These are phyloP conservation scores for Sphenostylis stenocarpa DNA, from an alignment of 306 rosid species.

Conservation along the genomic window DNA sequence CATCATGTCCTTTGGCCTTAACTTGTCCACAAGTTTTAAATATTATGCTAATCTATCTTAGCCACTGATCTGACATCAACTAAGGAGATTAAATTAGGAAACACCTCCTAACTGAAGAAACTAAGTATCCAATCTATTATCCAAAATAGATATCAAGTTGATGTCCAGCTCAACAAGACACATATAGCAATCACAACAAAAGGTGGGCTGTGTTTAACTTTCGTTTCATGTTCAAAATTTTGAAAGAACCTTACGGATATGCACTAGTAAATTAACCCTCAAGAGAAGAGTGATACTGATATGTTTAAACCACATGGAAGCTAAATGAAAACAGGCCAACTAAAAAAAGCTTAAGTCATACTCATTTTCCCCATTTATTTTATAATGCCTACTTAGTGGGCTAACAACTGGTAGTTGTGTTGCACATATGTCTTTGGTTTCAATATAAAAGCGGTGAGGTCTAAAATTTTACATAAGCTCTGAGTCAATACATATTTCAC, in stretches of 20 bases:
- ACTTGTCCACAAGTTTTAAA: not conserved
- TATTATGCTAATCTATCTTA: not conserved
- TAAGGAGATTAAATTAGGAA: constrained; percentile 2
- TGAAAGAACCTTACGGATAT: not conserved
- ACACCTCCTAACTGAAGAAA: constrained; percentile 1
- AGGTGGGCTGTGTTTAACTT: not conserved
- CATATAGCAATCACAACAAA: not conserved
- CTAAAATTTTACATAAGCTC: not conserved
- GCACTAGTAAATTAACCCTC: not conserved
- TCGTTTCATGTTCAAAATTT: not conserved
- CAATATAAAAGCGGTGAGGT: not conserved
- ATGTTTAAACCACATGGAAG: not conserved
- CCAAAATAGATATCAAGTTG: not conserved
- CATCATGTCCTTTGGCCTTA: not conserved
- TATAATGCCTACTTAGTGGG: not conserved
- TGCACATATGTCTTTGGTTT: not conserved
- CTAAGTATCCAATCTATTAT: not conserved
- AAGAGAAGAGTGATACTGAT: not conserved
- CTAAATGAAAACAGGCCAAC: not conserved
- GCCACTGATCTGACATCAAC: not conserved
- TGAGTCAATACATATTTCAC: not conserved
- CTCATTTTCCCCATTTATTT: not conserved
- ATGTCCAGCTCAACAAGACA: not conserved
- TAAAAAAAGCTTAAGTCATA: not conserved
- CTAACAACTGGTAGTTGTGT: not conserved